phyloP scores from a whole-genome alignment of 2,329 filamentous ascomycete genomes.

The Trichoderma sp. region DNA sequence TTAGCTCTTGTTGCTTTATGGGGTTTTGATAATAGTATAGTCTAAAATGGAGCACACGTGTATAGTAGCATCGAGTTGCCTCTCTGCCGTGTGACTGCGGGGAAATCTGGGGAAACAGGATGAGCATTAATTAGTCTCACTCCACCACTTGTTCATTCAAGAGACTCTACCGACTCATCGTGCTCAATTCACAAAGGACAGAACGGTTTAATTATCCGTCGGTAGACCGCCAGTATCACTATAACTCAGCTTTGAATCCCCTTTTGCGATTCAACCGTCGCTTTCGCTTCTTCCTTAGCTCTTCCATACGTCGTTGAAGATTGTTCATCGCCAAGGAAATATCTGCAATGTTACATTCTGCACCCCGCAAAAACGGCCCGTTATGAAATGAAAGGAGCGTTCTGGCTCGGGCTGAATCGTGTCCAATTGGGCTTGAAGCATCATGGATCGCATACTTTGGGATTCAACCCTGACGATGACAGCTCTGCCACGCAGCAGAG shows the following conservation, averaged over 20 bases:
- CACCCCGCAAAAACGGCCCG: neutral
- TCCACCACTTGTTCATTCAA: neutral
- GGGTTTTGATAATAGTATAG: neutral
- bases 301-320: neutral
- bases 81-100: neutral
- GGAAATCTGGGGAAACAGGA: conserved; percentile 13
- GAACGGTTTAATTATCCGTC: neutral
- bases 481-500: neutral
- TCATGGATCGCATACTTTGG: neutral
- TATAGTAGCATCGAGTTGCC: neutral
- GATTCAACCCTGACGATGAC: neutral
- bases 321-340: neutral
- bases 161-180: neutral
- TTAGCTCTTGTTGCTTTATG: neutral
- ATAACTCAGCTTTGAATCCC: neutral
- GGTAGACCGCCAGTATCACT: neutral
- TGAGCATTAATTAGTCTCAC: neutral
- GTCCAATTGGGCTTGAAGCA: neutral
- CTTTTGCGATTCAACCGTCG: neutral
- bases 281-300: neutral
- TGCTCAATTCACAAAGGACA: neutral
- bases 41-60: neutral
- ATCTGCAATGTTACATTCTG: neutral
- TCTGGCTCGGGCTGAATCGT: neutral
- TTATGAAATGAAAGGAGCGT: neutral